Percentiles rank a stretch among this genome's conserved stretches.
phyloP scores from a whole-genome alignment of 2,329 filamentous ascomycete genomes.

The Nigrospora oryzae region DNA sequence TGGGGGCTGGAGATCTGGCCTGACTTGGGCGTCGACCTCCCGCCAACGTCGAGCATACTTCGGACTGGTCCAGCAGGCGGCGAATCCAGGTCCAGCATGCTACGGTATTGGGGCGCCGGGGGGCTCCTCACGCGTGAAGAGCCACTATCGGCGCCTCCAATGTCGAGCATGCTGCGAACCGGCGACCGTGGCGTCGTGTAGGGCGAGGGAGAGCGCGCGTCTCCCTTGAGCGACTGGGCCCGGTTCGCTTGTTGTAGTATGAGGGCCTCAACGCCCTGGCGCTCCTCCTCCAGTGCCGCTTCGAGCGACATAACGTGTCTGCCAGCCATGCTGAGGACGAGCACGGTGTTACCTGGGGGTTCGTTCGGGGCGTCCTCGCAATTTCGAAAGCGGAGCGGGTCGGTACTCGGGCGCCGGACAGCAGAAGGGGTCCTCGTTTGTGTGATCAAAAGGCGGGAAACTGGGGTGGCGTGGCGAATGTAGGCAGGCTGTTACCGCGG shows the following conservation, averaged over 20 bases:
- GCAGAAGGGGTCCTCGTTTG: too few relatives aligned
- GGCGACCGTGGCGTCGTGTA: slow-evolving; percentile 53
- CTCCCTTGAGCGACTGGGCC: slow-evolving; percentile 11
- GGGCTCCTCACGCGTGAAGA: slow-evolving; percentile 22
- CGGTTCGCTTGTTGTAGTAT: slow-evolving; percentile 16
- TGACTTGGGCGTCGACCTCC: slow-evolving; percentile 5
- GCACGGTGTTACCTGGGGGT: not conserved
- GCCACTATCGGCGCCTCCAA: slow-evolving; percentile 32
- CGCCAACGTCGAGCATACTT: slow-evolving; percentile 44
- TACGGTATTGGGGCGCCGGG: slow-evolving; percentile 48
- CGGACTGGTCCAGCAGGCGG: slow-evolving; percentile 31
- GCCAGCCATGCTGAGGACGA: slow-evolving; percentile 15
- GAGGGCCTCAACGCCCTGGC: slow-evolving; percentile 21
- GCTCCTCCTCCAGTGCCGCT: slow-evolving; percentile 23
- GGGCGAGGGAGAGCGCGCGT: slow-evolving; percentile 42
- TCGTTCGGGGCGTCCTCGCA: too few relatives aligned
- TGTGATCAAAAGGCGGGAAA: too few relatives aligned
- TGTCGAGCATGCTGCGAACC: slow-evolving; percentile 60
- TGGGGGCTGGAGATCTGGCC: slow-evolving; percentile 31
- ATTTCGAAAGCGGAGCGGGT: too few relatives aligned
- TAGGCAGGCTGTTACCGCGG: not conserved
- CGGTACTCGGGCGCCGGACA: too few relatives aligned
- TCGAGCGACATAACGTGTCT: slow-evolving; percentile 21
- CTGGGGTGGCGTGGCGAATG: not conserved
- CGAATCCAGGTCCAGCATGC: slow-evolving; percentile 54